Conservation (phyloP, 2,329 filamentous ascomycete species). For the Stemphylium lycopersici region DNA sequence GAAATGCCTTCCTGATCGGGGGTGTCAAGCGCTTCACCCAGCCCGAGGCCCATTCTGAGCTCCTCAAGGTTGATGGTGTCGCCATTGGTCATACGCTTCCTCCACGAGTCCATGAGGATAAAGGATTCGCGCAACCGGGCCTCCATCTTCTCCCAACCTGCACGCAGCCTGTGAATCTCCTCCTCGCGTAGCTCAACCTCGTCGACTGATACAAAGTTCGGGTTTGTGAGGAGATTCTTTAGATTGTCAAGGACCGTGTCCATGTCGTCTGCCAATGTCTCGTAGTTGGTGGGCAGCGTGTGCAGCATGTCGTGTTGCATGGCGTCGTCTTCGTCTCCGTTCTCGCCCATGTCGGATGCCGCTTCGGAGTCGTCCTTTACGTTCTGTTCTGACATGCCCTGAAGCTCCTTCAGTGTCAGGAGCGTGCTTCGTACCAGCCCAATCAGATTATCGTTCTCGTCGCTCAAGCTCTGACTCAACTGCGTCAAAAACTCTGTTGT, state of each 20-base stretch:
- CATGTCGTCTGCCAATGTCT: conserved; percentile 74
- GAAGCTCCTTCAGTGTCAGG: conserved; percentile 69
- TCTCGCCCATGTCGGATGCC: conserved; percentile 36
- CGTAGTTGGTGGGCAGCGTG: conserved; percentile 65
- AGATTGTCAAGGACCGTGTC: conserved; percentile 81
- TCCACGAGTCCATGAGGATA: conserved; percentile 89
- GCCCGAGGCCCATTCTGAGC: conserved; percentile 65
- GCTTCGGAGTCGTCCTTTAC: conserved; percentile 32
- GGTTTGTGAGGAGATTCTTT: conserved; percentile 85
- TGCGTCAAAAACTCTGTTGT: conserved; percentile 90
- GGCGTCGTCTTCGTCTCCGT: conserved; percentile 47
- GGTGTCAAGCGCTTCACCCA: conserved; percentile 58
- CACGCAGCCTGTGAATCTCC: conserved; percentile 81
- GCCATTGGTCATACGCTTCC: conserved; percentile 75
- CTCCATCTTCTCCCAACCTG: conserved; percentile 95
- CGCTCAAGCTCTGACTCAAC: conserved; percentile 80
- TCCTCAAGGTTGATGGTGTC: conserved; percentile 69
- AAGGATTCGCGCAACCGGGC: conserved; percentile 87
- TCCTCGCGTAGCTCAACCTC: conserved; percentile 93
- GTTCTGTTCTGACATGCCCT: conserved; percentile 57
- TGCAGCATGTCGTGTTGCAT: conserved; percentile 46
- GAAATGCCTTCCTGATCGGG: conserved; percentile 40
- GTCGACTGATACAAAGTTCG: conserved; percentile 93
- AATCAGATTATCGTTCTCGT: conserved; percentile 88
- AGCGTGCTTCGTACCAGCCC: conserved; percentile 74